These are phyloP conservation scores for Colletotrichum chlorophyti DNA, from an alignment of 2,329 filamentous ascomycete genomes.

Conservation along the genomic window DNA sequence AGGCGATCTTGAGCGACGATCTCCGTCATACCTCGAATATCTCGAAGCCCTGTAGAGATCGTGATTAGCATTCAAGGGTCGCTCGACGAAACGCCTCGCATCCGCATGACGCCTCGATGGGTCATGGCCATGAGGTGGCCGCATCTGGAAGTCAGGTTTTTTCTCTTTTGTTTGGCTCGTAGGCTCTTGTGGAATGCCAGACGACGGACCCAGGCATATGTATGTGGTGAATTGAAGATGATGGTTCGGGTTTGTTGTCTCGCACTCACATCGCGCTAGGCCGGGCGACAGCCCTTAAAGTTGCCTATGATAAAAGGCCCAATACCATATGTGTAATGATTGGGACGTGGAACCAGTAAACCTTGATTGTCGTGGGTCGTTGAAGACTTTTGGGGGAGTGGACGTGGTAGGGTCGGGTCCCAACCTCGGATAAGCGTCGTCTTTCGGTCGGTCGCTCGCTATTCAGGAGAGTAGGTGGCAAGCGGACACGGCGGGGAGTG, in stretches of 20 bases:
- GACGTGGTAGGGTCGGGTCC: too few species aligned
- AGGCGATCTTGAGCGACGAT: slow-evolving; percentile 68
- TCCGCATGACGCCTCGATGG: slow-evolving; percentile 17
- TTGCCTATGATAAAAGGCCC: slow-evolving; percentile 24
- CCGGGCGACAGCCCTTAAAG: slow-evolving; percentile 30
- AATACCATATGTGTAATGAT: slow-evolving; percentile 30
- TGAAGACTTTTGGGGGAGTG: slow-evolving; percentile 28
- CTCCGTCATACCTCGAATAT: slow-evolving; percentile 67
- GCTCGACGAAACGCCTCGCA: slow-evolving; percentile 23
- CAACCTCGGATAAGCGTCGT: slow-evolving; percentile 27
- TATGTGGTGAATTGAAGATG: neutral
- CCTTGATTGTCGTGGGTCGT: slow-evolving; percentile 28
- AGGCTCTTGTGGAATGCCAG: neutral
- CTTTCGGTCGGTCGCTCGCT: slow-evolving; percentile 4
- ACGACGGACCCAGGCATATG: slow-evolving; percentile 1
- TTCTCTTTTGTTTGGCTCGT: neutral
- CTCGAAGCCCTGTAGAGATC: slow-evolving; percentile 53
- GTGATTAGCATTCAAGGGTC: slow-evolving; percentile 24
- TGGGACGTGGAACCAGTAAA: slow-evolving; percentile 28
- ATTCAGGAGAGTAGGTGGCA: slow-evolving; percentile 21
- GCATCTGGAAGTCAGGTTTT: slow-evolving; percentile 16
- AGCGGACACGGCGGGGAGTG: slow-evolving; percentile 30
- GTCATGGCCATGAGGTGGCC: slow-evolving; percentile 17
- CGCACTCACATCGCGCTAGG: slow-evolving; percentile 31
- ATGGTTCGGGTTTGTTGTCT: slow-evolving; percentile 7